A percentile compares a stretch with the other conserved stretches of the same genome.
phyloP scores from a whole-genome alignment of 345 rosid species.

The Moricandia arvensis region DNA sequence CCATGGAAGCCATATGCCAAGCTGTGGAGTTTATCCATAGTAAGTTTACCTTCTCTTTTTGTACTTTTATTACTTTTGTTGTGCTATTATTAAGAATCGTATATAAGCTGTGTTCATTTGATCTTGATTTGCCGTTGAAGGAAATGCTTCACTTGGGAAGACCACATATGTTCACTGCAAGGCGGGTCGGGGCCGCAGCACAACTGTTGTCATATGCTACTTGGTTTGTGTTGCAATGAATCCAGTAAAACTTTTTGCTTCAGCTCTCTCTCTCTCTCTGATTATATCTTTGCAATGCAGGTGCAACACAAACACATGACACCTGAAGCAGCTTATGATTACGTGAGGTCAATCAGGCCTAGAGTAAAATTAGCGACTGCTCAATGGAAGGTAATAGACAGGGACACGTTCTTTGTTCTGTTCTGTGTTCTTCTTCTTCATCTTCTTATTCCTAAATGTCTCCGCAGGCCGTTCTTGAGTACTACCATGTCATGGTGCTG shows the following conservation, averaged over 20 bases:
- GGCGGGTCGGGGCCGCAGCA: constrained; percentile 99
- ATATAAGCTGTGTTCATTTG: not conserved
- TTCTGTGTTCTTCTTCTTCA: not conserved
- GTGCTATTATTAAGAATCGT: not conserved
- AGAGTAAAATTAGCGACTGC: constrained; percentile 86
- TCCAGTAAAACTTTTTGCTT: not conserved
- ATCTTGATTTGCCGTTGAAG: constrained; percentile 46
- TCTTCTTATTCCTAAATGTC: not conserved
- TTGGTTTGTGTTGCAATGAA: constrained; percentile 51
- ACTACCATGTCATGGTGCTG: constrained; percentile 54
- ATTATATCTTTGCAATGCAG: constrained; percentile 38
- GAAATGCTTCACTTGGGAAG: constrained; percentile 51
- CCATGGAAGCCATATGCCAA: constrained; percentile 65
- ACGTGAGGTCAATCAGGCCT: constrained; percentile 78
- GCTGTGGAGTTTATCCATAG: constrained; percentile 88
- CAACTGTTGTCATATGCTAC: constrained; percentile 89
- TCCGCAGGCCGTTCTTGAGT: constrained; percentile 84
- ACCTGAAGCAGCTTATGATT: constrained; percentile 75
- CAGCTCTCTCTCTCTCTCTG: constrained; percentile 2
- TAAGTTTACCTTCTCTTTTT: constrained; percentile 29
- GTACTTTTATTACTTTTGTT: not conserved
- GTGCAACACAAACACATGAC: constrained; percentile 83
- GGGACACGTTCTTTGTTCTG: not conserved
- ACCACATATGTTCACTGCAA: constrained; percentile 96
- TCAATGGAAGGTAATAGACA: constrained; percentile 74